Percentiles rank a stretch among this genome's conserved stretches.
These are phyloP conservation scores for Uromyces viciae-fabae DNA, from an alignment of 1,284 basidiomycete genomes.

Conservation along the genomic window DNA sequence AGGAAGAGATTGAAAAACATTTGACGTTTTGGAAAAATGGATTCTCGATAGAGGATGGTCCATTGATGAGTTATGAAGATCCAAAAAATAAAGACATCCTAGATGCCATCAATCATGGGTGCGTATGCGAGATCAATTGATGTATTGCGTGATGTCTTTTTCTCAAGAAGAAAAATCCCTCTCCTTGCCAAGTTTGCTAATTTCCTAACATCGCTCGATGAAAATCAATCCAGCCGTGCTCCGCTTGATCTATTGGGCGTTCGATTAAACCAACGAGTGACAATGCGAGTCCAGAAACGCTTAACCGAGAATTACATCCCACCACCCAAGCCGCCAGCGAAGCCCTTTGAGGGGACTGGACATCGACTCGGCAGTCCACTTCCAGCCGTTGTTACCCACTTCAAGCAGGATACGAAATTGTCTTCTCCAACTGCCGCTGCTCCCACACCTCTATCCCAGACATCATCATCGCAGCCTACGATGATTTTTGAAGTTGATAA, in stretches of 20 bases:
- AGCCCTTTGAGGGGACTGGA: slow-evolving; percentile 71
- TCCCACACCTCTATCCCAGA: slow-evolving; percentile 43
- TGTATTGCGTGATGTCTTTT: no score
- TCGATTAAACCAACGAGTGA: slow-evolving; percentile 73
- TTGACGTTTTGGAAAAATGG: slow-evolving; percentile 93
- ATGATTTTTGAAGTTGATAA: slow-evolving; percentile 73
- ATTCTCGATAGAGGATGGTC: slow-evolving; percentile 86
- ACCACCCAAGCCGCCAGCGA: slow-evolving; percentile 57
- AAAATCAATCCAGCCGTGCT: slow-evolving; percentile 69
- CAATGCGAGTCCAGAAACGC: slow-evolving; percentile 74
- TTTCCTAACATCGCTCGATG: no score
- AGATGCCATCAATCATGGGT: slow-evolving; percentile 75
- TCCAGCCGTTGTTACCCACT: not conserved
- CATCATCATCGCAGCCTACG: slow-evolving; percentile 52
- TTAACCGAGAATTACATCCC: slow-evolving; percentile 71
- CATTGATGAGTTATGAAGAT: slow-evolving; percentile 77
- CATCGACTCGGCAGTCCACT: slow-evolving; percentile 68
- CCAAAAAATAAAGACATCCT: slow-evolving; percentile 71
- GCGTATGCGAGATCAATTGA: no score
- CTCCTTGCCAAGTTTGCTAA: no score
- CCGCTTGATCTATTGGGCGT: slow-evolving; percentile 77
- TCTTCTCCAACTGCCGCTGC: not conserved
- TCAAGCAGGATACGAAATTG: no score
- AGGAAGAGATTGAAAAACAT: slow-evolving; percentile 66
- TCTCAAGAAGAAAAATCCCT: not conserved